Evolutionary conservation across 2,329 filamentous ascomycete genomes (phyloP).

Genomic region (Aspergillus phoenicis): DNA sequence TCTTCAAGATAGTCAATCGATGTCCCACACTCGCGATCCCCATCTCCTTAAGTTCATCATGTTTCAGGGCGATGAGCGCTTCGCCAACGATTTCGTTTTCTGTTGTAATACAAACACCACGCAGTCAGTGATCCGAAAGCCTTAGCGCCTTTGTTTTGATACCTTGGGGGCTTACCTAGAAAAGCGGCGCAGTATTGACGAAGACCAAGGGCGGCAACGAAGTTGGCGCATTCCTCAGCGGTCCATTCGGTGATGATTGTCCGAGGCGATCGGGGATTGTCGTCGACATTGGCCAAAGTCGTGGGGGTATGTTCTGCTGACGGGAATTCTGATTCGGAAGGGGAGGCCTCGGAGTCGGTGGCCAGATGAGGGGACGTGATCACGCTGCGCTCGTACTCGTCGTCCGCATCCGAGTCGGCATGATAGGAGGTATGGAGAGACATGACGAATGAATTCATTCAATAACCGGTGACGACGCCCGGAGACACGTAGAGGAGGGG

Average conservation of each 20-base stretch:
- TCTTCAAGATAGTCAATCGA: constrained; percentile 90
- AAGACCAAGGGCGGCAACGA: constrained; percentile 76
- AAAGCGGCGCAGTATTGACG: constrained; percentile 81
- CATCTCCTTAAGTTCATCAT: constrained; percentile 94
- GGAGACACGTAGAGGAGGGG: constrained; percentile 10
- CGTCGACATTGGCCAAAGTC: constrained; percentile 56
- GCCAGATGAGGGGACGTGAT: constrained; percentile 60
- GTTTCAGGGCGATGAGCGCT: constrained; percentile 81
- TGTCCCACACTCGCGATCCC: constrained; percentile 91
- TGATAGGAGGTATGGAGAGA: constrained; percentile 56
- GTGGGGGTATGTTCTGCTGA: constrained; percentile 66
- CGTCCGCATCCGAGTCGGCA: constrained; percentile 66
- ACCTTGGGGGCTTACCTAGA: constrained; percentile 65
- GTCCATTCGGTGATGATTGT: constrained; percentile 65
- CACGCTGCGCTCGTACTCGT: constrained; percentile 65
- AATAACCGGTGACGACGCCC: constrained; percentile 19
- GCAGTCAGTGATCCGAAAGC: constrained; percentile 11
- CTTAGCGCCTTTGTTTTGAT: constrained; percentile 1
- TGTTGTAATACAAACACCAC: constrained; percentile 39
- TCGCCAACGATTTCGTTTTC: constrained; percentile 95
- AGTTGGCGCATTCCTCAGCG: constrained; percentile 86
- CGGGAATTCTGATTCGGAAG: constrained; percentile 60
- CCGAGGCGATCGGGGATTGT: constrained; percentile 57
- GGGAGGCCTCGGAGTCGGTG: constrained; percentile 60
- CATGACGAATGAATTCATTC: constrained; percentile 32